phyloP scores from a whole-genome alignment of 2,329 filamentous ascomycete genomes.

The Conoideocrella luteorostrata region DNA sequence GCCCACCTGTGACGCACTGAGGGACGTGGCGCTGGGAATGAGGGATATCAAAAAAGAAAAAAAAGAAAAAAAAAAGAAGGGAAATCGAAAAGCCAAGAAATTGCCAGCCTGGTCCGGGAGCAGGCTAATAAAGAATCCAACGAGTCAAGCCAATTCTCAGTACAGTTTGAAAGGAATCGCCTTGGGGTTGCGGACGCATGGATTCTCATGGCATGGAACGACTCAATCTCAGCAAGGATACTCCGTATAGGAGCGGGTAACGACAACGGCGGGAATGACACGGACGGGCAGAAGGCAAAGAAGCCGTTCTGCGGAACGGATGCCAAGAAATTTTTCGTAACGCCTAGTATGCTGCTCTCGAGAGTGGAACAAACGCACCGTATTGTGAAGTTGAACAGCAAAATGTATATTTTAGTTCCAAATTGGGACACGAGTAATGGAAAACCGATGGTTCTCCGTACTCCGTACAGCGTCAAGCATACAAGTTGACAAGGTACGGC shows the following conservation, averaged over 20 bases:
- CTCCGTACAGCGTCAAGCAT: too few relatives aligned
- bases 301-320: not conserved
- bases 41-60: not conserved
- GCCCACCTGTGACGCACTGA: not conserved
- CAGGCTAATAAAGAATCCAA: too few relatives aligned
- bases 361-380: slow-evolving; percentile 2
- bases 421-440: too few relatives aligned
- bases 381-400: not conserved
- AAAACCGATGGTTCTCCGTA: too few relatives aligned
- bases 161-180: too few relatives aligned
- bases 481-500: not conserved
- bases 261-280: not conserved
- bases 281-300: not conserved
- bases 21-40: slow-evolving; percentile 5
- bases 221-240: too few relatives aligned
- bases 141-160: too few relatives aligned
- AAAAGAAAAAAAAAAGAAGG: slow-evolving; percentile 1
- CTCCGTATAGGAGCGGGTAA: too few relatives aligned
- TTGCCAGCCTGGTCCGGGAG: too few relatives aligned
- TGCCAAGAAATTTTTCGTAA: not conserved
- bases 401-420: not conserved
- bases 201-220: too few relatives aligned
- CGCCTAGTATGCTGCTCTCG: not conserved
- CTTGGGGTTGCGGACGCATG: too few relatives aligned
- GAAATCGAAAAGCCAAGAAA: not conserved